Base-by-base conservation (phyloP, 495 filamentous ascomycete species). In the Chaetomium fimeti region DNA sequence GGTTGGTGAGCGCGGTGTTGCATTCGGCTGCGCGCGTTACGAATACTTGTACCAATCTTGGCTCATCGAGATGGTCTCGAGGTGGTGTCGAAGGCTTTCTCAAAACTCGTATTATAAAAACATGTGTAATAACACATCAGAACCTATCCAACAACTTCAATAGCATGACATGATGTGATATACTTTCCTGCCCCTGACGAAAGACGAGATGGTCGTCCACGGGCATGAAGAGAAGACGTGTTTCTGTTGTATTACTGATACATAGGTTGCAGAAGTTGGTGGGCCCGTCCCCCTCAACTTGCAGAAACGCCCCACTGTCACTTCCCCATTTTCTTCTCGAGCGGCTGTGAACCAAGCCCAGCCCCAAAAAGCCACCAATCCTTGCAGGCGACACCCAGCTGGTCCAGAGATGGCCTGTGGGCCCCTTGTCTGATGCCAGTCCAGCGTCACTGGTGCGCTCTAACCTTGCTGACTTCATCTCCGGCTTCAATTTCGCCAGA, bases 391-490 rank as follows among this genome's bases (percentile, higher is more conserved):
- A 53, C 8, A 27, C 36, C 8, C 32, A n/a, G 28, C 61, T 45
- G 49, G 28, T 27, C 29, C 36, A 52, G 28, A 53, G 24, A 36
- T 24, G 12, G 25, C 38, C 32, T 42, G 53, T 57, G 43, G 11
- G 18, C 9, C 57, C 58, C 63, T 28, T 28, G 45, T 47, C 49
- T 27, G 22, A 42, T 43, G 36, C 12, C 48, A 42, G 59, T 20
- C 27, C 52, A 40, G 25, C 11, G 27, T 38, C 7, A 58, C 58
- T 63, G 65, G 62, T 57, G 67, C 60, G 64, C 60, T 64, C 51
- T 66, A 59, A 60, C 48, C 20, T 67, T 53, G 60, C 65, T 71
- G 71, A 73, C 71, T 69, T 73, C 71, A 72, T 72, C 69, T 72
- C 68, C 70, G 68, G 59, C 70, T 66, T 66, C 66, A 69, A 64